Percentiles rank a stretch among this genome's conserved stretches.
These are phyloP conservation scores for Carex arenaria DNA, from an alignment of 202 grass and related monocot genomes.

Conservation along the genomic window DNA sequence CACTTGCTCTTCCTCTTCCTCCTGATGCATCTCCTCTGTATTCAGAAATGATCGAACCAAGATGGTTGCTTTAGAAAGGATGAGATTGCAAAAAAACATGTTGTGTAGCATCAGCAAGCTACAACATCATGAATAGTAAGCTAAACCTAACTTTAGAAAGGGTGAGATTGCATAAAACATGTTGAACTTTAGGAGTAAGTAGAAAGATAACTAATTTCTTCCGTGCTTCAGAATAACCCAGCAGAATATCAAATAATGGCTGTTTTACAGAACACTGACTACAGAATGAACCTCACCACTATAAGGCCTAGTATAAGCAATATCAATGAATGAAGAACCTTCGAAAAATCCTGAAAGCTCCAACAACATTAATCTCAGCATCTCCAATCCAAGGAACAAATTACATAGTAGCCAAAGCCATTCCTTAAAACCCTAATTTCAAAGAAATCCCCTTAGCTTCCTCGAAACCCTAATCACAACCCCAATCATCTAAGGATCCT, in stretches of 20 bases:
- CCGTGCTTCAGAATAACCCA: not conserved
- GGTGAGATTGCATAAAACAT: not conserved
- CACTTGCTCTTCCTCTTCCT: constrained; percentile 17
- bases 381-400: not conserved
- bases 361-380: not conserved
- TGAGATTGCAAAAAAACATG: not conserved
- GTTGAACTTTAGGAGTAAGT: not conserved
- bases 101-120: not conserved
- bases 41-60: constrained; percentile 10
- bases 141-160: not conserved
- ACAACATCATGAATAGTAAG: not conserved
- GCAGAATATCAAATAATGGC: not conserved
- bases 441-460: not conserved
- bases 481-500: not conserved
- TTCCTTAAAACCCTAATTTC: not conserved
- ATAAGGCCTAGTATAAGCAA: not conserved
- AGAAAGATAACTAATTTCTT: constrained; percentile 4
- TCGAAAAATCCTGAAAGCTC: not conserved
- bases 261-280: not conserved
- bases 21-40: constrained; percentile 18
- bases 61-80: not conserved
- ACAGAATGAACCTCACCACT: not conserved
- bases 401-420: not conserved
- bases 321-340: not conserved
- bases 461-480: not conserved